phyloP scores from a whole-genome alignment of 2,329 filamentous ascomycete genomes.

The Alternaria postmessia region DNA sequence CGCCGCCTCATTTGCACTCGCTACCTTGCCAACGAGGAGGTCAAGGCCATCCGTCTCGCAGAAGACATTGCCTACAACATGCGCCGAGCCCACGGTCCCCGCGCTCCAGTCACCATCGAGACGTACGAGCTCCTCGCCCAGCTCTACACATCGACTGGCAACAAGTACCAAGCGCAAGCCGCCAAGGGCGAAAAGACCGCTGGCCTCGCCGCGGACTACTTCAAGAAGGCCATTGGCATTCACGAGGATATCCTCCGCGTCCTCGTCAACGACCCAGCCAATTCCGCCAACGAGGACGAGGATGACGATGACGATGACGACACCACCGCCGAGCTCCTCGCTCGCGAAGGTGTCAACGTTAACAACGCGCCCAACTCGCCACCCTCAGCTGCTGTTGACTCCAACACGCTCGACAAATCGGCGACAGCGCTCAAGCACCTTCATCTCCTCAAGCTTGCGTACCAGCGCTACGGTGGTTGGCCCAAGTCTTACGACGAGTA shows the following conservation, averaged over 20 bases:
- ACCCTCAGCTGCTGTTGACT: background rate
- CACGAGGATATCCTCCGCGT: conserved; percentile 48
- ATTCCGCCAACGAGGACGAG: conserved; percentile 26
- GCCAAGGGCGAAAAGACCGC: conserved; percentile 46
- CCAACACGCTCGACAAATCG: conserved; percentile 29
- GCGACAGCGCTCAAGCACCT: conserved; percentile 47
- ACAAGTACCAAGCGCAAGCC: conserved; percentile 50
- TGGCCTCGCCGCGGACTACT: conserved; percentile 48
- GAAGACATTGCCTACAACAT: conserved; percentile 66
- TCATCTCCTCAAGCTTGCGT: conserved; percentile 50
- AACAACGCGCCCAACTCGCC: conserved; percentile 24
- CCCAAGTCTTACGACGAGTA: conserved; percentile 60
- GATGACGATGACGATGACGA: conserved; percentile 49
- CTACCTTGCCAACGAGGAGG: conserved; percentile 58
- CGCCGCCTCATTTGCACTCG: conserved; percentile 62
- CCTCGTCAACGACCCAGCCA: conserved; percentile 32
- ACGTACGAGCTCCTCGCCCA: conserved; percentile 60
- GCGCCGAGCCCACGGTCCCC: conserved; percentile 61
- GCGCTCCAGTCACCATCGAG: conserved; percentile 58
- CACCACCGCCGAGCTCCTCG: conserved; percentile 48
- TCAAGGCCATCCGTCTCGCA: conserved; percentile 53
- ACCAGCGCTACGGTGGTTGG: conserved; percentile 55
- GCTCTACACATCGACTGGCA: conserved; percentile 56
- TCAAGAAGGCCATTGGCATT: conserved; percentile 48
- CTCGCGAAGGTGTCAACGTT: conserved; percentile 44